Conservation (phyloP, 1,139 yeast species). For the Kurtzmaniella quercitrusa region DNA sequence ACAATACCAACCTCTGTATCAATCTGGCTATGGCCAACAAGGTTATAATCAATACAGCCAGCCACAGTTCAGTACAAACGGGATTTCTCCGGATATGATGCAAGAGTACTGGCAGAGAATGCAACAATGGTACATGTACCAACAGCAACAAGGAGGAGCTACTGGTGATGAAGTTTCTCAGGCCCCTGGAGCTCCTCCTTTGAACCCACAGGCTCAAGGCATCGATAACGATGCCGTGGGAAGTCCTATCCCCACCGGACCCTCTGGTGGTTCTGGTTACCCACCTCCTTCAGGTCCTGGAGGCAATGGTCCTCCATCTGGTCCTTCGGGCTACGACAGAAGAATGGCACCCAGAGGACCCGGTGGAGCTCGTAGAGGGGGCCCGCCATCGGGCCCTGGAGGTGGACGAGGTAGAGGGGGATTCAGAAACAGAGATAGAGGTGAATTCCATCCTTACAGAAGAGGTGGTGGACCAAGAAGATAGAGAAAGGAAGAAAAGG, state of each 20-base stretch:
- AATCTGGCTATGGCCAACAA: conserved; percentile 21
- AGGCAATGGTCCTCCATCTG: conserved; percentile 7
- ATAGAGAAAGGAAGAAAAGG: no score
- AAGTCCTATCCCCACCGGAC: conserved; percentile 5
- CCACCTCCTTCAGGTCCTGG: conserved; percentile 18
- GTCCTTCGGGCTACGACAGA: conserved; percentile 10
- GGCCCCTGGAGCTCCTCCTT: conserved; percentile 45
- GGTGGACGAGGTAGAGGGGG: conserved; percentile 23
- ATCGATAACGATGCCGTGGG: conserved; percentile 6
- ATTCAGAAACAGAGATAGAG: conserved; percentile 17
- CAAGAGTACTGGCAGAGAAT: conserved; percentile 83
- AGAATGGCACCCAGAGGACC: conserved; percentile 36
- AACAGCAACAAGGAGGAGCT: conserved; percentile 38
- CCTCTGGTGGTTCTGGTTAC: conserved; percentile 16
- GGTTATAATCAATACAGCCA: conserved; percentile 27
- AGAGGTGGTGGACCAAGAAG: conserved; percentile 21
- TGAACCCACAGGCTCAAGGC: conserved; percentile 51
- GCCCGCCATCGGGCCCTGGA: conserved; percentile 36
- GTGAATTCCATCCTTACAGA: conserved; percentile 32
- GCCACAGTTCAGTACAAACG: conserved; percentile 31
- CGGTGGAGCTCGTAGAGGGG: conserved; percentile 27
- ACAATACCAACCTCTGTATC: conserved; percentile 37
- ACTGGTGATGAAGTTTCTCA: conserved; percentile 15
- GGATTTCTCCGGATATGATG: conserved; percentile 81
- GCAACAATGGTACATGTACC: conserved; percentile 72